Percentiles rank a stretch among this genome's conserved stretches.
These are phyloP conservation scores for Penicillium verhagenii DNA, from an alignment of 495 filamentous ascomycete species.

Conservation along the genomic window DNA sequence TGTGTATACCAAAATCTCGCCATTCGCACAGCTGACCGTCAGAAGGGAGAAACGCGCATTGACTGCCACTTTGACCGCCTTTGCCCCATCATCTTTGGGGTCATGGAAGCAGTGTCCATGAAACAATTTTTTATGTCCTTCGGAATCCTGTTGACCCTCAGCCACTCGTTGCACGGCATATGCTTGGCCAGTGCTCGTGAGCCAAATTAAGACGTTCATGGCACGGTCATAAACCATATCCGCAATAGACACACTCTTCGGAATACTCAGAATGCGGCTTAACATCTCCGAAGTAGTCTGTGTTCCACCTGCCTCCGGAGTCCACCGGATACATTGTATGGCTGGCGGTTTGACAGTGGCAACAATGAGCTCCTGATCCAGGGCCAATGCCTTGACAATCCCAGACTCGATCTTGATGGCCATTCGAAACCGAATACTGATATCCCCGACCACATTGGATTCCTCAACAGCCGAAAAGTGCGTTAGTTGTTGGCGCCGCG, in stretches of 20 bases:
- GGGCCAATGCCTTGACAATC: conserved; percentile 79
- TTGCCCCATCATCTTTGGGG: conserved; percentile 56
- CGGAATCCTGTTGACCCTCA: conserved; percentile 30
- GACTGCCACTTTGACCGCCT: conserved; percentile 73
- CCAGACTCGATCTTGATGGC: conserved; percentile 98
- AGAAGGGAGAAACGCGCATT: conserved; percentile 94
- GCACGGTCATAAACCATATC: conserved; percentile 96
- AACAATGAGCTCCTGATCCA: conserved; percentile 92
- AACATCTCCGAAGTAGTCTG: conserved; percentile 92
- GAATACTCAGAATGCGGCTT: conserved; percentile 80
- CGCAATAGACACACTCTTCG: conserved; percentile 67
- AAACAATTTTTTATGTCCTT: conserved; percentile 65
- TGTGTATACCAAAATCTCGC: conserved; percentile 80
- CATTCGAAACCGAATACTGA: conserved; percentile 91
- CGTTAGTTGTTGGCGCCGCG: conserved; percentile 68
- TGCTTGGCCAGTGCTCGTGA: conserved; percentile 83
- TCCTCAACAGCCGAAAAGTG: conserved; percentile 61
- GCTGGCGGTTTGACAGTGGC: conserved; percentile 91
- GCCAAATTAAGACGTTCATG: conserved; percentile 95
- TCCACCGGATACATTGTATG: conserved; percentile 95
- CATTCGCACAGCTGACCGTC: conserved; percentile 79
- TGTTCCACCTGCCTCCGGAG: conserved; percentile 70
- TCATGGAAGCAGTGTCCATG: conserved; percentile 87
- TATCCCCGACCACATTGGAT: conserved; percentile 77
- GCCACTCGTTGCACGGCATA: conserved; percentile 84